Evolutionary conservation across 2,329 filamentous ascomycete genomes (phyloP), one percentile per base, ranked within the genome.

Genomic region (Ascochyta fabae): DNA sequence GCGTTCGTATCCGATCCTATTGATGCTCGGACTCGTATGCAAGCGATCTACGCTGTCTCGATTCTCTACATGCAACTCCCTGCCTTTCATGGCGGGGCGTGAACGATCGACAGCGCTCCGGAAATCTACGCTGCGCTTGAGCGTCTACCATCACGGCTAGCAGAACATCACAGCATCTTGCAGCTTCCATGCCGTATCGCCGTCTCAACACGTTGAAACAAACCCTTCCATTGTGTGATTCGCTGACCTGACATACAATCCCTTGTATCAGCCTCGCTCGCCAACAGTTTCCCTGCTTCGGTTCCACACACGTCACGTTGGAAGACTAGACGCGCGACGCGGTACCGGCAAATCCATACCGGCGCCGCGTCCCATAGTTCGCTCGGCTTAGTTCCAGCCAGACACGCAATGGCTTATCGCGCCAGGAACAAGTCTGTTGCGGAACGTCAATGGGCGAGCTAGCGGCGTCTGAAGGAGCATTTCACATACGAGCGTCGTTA

Each of bases 401-500:
- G 22, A 45, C 29, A 49, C 49, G 41, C 41, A 24, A 41, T 53
- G 55, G 54, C 54, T 53, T 36, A 33, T 23, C 24, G 44, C 39
- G 29, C 49, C 54, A 53, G 54, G 54, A 58, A 58, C 54, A 16
- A 35, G 34, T 34, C 38, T 33, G 8, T 24, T 39, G 38, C 48
- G 33, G 44, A 19, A 35, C 38, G 31, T 40, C 48, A 36, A 47
- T 22, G 16, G 38, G 24, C 22, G 42, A 36, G 42, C 38, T 44
- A 48, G 43, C 29, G 41, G 23, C 33, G 15, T 27, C 26, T n/a
- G 33, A 16, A 12, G 38, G 29, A 33, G 38, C 39, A 27, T 19
- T 16, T 23, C 38, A 31, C 31, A 16, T 6, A n/a, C 13, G 31
- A 29, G 29, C 29, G 10, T 29, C 19, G 4, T n/a, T 6, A 36